Evolutionary conservation across 805 yeast genomes (phyloP).

Genomic region (Ogataea populi-albae): DNA sequence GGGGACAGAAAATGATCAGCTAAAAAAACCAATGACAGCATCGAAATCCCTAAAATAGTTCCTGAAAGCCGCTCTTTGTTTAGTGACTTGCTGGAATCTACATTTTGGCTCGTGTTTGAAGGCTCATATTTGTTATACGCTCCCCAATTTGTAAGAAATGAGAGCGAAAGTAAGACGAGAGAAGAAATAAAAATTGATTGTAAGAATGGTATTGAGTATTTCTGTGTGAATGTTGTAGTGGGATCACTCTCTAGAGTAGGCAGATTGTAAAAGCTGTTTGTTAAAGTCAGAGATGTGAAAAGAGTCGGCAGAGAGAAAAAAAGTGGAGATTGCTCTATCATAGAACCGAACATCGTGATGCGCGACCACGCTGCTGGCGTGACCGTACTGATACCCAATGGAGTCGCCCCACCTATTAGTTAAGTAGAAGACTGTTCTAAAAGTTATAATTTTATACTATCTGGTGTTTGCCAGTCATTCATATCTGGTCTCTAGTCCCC

Average conservation of each 20-base stretch:
- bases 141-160: not conserved
- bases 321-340: conserved; percentile 32
- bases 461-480: too few relatives aligned
- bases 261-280: conserved; percentile 7
- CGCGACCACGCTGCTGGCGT: too few relatives aligned
- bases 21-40: conserved; percentile 21
- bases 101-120: too few relatives aligned
- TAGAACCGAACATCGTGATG: too few relatives aligned
- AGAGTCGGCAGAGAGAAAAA: conserved; percentile 34
- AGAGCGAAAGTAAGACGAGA: conserved; percentile 6
- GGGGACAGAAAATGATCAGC: conserved; percentile 26
- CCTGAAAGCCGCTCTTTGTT: too few relatives aligned
- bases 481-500: too few relatives aligned
- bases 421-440: too few relatives aligned
- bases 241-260: not conserved
- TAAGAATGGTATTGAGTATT: conserved; percentile 8
- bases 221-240: conserved; percentile 4
- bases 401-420: too few relatives aligned
- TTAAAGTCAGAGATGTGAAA: conserved; percentile 29
- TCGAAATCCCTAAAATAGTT: conserved; percentile 8
- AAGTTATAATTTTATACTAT: too few relatives aligned
- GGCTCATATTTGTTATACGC: too few relatives aligned
- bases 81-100: too few relatives aligned
- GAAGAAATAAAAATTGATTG: conserved; percentile 28
- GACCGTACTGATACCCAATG: too few relatives aligned